phyloP scores from a whole-genome alignment of 805 yeast species.

The Kazachstania martiniae region DNA sequence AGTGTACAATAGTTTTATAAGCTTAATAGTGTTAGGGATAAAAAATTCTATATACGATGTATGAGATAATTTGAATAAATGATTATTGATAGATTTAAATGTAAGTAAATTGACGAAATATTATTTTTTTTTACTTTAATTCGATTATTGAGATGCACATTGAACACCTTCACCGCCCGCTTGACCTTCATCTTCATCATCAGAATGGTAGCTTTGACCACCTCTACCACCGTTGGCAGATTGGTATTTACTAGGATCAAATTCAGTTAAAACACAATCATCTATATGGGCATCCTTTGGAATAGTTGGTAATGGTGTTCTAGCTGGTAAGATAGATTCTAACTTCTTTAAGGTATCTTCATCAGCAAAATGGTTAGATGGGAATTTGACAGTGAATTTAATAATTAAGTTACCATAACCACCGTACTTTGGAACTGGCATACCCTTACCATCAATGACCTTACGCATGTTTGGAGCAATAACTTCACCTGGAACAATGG shows the following conservation, averaged over 20 bases:
- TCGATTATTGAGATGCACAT: constrained; percentile 77
- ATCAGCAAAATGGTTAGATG: constrained; percentile 55
- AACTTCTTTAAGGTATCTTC: constrained; percentile 67
- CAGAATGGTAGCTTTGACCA: constrained; percentile 36
- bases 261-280: constrained; percentile 63
- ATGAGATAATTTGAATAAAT: not conserved
- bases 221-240: constrained; percentile 30
- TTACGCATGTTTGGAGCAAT: constrained; percentile 74
- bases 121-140: not conserved
- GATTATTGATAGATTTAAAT: not conserved
- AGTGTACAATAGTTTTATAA: too few relatives aligned
- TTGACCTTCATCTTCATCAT: constrained; percentile 42
- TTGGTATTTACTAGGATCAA: constrained; percentile 52
- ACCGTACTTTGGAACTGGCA: constrained; percentile 89
- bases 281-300: constrained; percentile 73
- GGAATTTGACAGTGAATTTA: constrained; percentile 85
- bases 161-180: constrained; percentile 36
- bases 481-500: constrained; percentile 84
- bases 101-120: not conserved
- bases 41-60: too few relatives aligned
- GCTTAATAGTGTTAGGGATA: too few relatives aligned
- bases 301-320: constrained; percentile 40
- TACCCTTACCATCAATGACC: constrained; percentile 87
- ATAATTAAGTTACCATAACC: constrained; percentile 80
- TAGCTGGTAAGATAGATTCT: constrained; percentile 70